phyloP scores from a whole-genome alignment of 2,329 filamentous ascomycete genomes.

The Xylaria sp. region DNA sequence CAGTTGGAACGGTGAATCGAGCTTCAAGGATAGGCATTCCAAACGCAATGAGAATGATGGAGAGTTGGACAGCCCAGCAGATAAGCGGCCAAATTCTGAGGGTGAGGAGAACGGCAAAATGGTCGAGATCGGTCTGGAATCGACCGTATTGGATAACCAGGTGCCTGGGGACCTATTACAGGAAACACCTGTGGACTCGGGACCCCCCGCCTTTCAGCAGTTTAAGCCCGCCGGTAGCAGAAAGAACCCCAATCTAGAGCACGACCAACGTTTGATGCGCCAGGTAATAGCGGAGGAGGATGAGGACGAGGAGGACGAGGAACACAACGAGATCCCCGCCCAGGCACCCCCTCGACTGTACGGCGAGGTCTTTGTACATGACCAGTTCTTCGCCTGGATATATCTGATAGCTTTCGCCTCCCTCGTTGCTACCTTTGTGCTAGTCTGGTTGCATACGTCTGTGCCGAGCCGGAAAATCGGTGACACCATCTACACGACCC shows the following conservation, averaged over 20 bases:
- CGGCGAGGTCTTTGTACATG: conserved; percentile 76
- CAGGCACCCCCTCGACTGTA: conserved; percentile 60
- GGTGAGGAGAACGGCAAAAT: conserved; percentile 63
- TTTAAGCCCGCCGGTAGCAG: conserved; percentile 50
- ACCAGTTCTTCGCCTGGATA: conserved; percentile 88
- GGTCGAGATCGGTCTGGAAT: conserved; percentile 85
- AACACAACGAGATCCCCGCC: conserved; percentile 41
- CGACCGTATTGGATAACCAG: conserved; percentile 61
- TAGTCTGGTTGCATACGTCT: conserved; percentile 88
- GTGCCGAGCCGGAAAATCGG: conserved; percentile 72
- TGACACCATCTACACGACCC: conserved; percentile 90
- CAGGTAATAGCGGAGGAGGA: conserved; percentile 44
- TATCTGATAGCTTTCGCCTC: conserved; percentile 84
- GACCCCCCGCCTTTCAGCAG: conserved; percentile 64
- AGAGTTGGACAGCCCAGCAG: conserved; percentile 36
- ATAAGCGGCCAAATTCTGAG: conserved; percentile 37
- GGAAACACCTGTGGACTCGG: conserved; percentile 55
- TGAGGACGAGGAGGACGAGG: conserved; percentile 39
- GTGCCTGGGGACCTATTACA: conserved; percentile 63
- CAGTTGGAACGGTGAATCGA: conserved; percentile 63
- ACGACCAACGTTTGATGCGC: conserved; percentile 49
- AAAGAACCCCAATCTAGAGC: conserved; percentile 49
- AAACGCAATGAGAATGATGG: conserved; percentile 51
- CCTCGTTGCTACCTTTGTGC: conserved; percentile 83
- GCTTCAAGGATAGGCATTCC: conserved; percentile 42